Evolutionary conservation across 441 rosid genomes (phyloP), one percentile per base, ranked within the genome.

Genomic region (Hypseocharis bilobata): DNA sequence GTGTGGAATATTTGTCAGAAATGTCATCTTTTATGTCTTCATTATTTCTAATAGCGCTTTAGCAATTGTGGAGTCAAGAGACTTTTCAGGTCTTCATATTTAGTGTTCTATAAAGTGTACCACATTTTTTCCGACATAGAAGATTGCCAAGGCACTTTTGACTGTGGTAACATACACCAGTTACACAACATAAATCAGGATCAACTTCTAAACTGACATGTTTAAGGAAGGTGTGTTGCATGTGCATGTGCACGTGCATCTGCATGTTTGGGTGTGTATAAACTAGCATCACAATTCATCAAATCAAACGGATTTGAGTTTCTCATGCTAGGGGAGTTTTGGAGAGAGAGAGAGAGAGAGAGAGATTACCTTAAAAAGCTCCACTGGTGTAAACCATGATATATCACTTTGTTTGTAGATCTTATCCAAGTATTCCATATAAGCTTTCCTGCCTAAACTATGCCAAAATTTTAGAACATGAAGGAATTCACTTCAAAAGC

Each of bases 381-480:
- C 98, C 28, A 90, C 96, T 13, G 98, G 97, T 59, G 98, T 92
- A 82, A 90, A 92, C 98, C 98, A 92, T 66, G 98, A 78, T 32
- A 83, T 80, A 67, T 88, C 96, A 88, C 88, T 90, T 74, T 84
- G 88, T 81, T 80, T 85, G 74, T 92, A 92, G 65, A 90, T 80
- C 71, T 88, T 85, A 69, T 90, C 95, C 88, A 90, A 70, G 66
- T 87, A 70, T 19, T 86, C 82, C 80, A 87, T 80, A 60, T 92
- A 92, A 23, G 92, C 91, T 72, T 83, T 86, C 77, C 97, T 86
- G 59, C 98, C 98, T 88, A 76, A 26, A 69, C 29, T 4, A 64
- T 2, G 45, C 25, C 28, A 61, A 60, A 29, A 60, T 2, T 40
- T 60, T 8, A 57, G 30, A 14, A 22, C 19, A 58, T 20, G 27